A percentile compares a stretch with the other conserved stretches of the same genome.
Evolutionary conservation across 768 basidiomycete species (phyloP).

Genomic region (Guyanaporus albipodus): DNA sequence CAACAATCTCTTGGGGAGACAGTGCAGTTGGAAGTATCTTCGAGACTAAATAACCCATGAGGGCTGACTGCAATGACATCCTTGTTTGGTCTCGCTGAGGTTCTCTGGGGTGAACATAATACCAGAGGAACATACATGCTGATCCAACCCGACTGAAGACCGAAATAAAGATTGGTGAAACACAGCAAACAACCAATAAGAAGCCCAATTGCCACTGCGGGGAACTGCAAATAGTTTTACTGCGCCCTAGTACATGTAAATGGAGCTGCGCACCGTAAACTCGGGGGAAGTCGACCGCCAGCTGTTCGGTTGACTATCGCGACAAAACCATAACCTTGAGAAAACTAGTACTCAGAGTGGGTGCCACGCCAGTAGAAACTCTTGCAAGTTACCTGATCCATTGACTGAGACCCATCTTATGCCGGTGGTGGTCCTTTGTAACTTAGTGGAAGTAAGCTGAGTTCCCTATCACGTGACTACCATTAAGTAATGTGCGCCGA

Average conservation of each 20-base stretch:
- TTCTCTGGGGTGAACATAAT: not conserved
- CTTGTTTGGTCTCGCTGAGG: slow-evolving; percentile 36
- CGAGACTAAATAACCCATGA: slow-evolving; percentile 87
- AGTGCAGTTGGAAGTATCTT: slow-evolving; percentile 66
- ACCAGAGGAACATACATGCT: slow-evolving; percentile 55
- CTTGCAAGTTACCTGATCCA: slow-evolving; percentile 31
- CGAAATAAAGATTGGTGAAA: slow-evolving; percentile 89
- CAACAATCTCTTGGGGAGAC: slow-evolving; percentile 89
- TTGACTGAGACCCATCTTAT: slow-evolving; percentile 13
- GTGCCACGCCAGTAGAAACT: no score
- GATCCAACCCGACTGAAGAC: slow-evolving; percentile 88
- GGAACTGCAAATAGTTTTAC: slow-evolving; percentile 23
- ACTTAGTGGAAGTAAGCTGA: no score
- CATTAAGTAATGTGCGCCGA: slow-evolving; percentile 33
- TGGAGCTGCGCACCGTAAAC: slow-evolving; percentile 26
- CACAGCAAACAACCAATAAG: slow-evolving; percentile 83
- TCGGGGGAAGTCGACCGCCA: slow-evolving; percentile 18
- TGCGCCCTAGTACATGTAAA: not conserved
- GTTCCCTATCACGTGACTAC: slow-evolving; percentile 27
- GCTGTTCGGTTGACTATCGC: not conserved
- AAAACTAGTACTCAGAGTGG: no score
- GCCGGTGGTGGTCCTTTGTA: no score
- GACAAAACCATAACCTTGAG: slow-evolving; percentile 5
- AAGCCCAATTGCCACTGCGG: slow-evolving; percentile 73
- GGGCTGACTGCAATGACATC: slow-evolving; percentile 95